Base-by-base conservation (phyloP, 2,329 filamentous ascomycete genomes). In the Colletotrichum neosansevieriae region DNA sequence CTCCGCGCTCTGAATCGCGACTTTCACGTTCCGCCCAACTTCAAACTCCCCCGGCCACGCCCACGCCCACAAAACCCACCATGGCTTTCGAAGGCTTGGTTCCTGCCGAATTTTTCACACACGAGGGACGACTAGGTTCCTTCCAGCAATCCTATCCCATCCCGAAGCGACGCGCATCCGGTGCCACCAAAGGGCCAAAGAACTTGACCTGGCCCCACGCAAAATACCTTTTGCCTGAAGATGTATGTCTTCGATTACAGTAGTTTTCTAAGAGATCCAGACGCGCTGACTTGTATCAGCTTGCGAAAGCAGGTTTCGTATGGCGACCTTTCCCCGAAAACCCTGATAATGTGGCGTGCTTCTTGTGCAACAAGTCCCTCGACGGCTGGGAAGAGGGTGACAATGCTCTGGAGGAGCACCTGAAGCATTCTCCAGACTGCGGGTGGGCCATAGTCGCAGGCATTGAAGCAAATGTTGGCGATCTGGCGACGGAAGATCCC, bases 301-400 rank as follows among this genome's bases (percentile, higher is more conserved):
- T 99, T 74, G 95, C 96, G 4, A 89, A 88, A 75, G 95, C 96
- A 64, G 96, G 96, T 42, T 97, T 99, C 82, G 96, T 91, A 81
- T 98, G 93, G 81, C 88, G 90, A 69, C 95, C 96, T 2, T 89
- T 88, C 13, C 84, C 88, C 58, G 86, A 88, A 53, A 92, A 90
- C 75, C 91, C 91, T 42, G 96, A 99, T 79, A 98, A 98, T 78
- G 93, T 93, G 54, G 88, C 89, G 73, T 99, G 96, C 79, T 98
- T 97, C 79, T 85, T 94, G 42, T 99, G 96, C 81, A 84, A 89
- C 70, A 92, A 93, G 77, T 89, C 91, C 63, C 86, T 99, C 12
- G 94, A 97, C 77, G 94, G 94, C 68, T 99, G 96, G 96, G 95
- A 98, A 75, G 86, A 91, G 44, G 89, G 90, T 21, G 96, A 99